phyloP scores from a whole-genome alignment of 1,284 basidiomycete genomes.

The Apiotrichum gamsii region DNA sequence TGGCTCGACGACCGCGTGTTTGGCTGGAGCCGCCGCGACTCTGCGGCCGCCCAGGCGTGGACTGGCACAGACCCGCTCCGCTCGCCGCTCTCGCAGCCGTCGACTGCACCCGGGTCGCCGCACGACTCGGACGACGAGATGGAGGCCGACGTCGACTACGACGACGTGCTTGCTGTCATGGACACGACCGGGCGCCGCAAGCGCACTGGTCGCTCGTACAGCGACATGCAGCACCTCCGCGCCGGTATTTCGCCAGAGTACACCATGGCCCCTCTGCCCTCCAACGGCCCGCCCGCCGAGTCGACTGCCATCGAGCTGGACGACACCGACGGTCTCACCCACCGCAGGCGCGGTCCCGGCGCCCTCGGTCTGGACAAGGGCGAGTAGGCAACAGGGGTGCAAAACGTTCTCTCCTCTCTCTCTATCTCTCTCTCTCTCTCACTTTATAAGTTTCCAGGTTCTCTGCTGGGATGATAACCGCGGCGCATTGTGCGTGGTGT shows the following conservation, averaged over 20 bases:
- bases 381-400: constrained; percentile 1
- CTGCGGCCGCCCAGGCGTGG: constrained; percentile 38
- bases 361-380: constrained; percentile 17
- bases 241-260: neutral
- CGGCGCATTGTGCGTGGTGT: neutral
- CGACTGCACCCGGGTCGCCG: constrained; percentile 36
- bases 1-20: constrained; percentile 49
- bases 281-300: neutral
- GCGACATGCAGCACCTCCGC: constrained; percentile 18
- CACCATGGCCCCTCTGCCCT: neutral
- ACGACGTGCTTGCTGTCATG: constrained; percentile 48
- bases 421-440: no score
- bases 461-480: no score
- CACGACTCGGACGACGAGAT: constrained; percentile 45
- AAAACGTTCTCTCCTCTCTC: no score
- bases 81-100: constrained; percentile 26
- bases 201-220: constrained; percentile 31
- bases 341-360: neutral
- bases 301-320: neutral
- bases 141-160: constrained; percentile 50
- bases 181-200: constrained; percentile 33
- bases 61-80: constrained; percentile 28
- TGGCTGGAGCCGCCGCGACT: constrained; percentile 43
- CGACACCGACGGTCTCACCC: no score
- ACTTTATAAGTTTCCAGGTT: no score